These are phyloP conservation scores for Chlamydomonas applanata DNA, from an alignment of 139 green algal genomes.

Conservation along the genomic window DNA sequence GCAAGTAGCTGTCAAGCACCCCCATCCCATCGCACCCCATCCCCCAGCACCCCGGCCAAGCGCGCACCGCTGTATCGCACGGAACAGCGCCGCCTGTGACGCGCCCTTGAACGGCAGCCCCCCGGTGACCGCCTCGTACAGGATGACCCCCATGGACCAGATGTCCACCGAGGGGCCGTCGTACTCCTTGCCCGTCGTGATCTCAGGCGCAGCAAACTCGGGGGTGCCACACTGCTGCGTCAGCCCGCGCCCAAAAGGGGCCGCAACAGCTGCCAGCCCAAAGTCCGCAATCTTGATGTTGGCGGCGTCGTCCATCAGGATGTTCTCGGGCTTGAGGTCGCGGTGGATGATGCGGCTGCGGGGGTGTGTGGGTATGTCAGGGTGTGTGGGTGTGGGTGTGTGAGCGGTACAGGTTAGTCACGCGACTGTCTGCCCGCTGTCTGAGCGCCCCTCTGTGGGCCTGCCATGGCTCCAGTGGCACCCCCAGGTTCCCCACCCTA, in stretches of 20 bases:
- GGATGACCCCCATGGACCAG: slow-evolving; percentile 65
- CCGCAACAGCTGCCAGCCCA: slow-evolving; percentile 64
- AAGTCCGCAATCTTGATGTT: slow-evolving; percentile 76
- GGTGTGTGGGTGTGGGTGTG: neutral
- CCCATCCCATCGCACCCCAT: too few species aligned
- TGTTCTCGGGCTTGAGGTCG: slow-evolving; percentile 79
- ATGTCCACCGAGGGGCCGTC: slow-evolving; percentile 45
- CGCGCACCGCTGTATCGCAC: slow-evolving; percentile 32
- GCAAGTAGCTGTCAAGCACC: too few species aligned
- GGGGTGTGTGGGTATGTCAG: neutral
- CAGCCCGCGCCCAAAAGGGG: slow-evolving; percentile 46
- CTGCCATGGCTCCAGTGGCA: too few species aligned
- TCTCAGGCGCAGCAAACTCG: slow-evolving; percentile 70
- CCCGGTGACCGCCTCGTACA: slow-evolving; percentile 60
- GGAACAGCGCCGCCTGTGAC: slow-evolving; percentile 40
- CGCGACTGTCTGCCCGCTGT: too few species aligned
- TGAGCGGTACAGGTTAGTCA: too few species aligned
- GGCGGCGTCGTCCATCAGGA: slow-evolving; percentile 60
- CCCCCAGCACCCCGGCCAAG: too few species aligned
- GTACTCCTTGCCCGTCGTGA: slow-evolving; percentile 43
- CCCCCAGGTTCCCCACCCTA: too few species aligned
- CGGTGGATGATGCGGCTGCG: slow-evolving; percentile 65
- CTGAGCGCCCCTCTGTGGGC: too few species aligned
- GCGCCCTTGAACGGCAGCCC: slow-evolving; percentile 51
- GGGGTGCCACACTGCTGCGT: slow-evolving; percentile 54